These are phyloP conservation scores for Calonectria pteridis DNA, from an alignment of 2,329 filamentous ascomycete genomes.

Conservation along the genomic window DNA sequence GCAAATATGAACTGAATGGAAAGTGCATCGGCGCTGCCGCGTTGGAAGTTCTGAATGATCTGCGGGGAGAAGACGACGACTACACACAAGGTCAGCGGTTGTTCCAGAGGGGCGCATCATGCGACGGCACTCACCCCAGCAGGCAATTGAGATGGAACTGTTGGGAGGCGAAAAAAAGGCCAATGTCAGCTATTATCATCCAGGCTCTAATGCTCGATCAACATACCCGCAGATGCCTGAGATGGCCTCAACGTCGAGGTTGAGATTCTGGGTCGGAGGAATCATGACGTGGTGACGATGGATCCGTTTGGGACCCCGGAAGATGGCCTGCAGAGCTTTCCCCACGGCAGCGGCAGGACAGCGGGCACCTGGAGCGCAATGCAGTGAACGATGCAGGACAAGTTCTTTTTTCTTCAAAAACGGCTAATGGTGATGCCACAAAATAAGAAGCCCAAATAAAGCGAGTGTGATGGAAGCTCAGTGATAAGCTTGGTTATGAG, in stretches of 20 bases:
- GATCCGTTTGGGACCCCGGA: constrained; percentile 28
- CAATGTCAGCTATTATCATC: constrained; percentile 25
- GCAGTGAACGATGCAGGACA: constrained; percentile 14
- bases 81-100: constrained; percentile 39
- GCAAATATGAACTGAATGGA: constrained; percentile 92
- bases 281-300: constrained; percentile 56
- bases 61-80: constrained; percentile 98
- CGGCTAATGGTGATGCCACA: background rate
- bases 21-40: constrained; percentile 86
- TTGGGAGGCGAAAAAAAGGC: background rate
- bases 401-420: background rate
- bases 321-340: constrained; percentile 31
- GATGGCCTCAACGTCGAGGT: constrained; percentile 89
- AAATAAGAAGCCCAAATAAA: background rate
- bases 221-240: constrained; percentile 89
- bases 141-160: constrained; percentile 94
- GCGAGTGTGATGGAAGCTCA: background rate
- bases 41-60: constrained; percentile 93
- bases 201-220: background rate
- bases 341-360: background rate
- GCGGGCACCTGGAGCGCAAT: constrained; percentile 19
- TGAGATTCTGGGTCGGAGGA: constrained; percentile 67
- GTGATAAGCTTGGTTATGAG: background rate
- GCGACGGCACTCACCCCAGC: constrained; percentile 70
- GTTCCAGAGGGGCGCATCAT: constrained; percentile 6